Evolutionary conservation across 2,329 filamentous ascomycete species (phyloP).

Genomic region (Colletotrichum sp.): DNA sequence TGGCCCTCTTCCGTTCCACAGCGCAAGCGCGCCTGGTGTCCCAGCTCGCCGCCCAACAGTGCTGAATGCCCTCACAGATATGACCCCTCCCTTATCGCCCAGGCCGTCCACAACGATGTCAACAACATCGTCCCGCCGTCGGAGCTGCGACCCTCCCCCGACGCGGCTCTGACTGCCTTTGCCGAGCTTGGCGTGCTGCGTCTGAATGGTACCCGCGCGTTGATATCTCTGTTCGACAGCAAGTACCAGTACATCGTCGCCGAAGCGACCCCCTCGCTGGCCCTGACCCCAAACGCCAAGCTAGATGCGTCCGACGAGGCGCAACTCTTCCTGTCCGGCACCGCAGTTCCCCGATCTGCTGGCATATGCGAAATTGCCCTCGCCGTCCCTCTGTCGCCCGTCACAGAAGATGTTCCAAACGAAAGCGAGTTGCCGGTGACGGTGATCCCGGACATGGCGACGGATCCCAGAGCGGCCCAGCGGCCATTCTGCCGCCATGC

Average conservation of each 20-base stretch:
- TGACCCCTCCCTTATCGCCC: conserved; percentile 7
- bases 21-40: background rate
- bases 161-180: conserved; percentile 49
- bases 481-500: background rate
- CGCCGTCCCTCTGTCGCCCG: background rate
- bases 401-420: fast-evolving
- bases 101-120: conserved; percentile 23
- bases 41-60: background rate
- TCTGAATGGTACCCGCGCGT: conserved; percentile 38
- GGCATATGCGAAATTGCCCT: conserved; percentile 34
- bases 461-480: conserved; percentile 31
- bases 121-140: conserved; percentile 23
- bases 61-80: conserved; percentile 4
- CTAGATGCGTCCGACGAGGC: background rate
- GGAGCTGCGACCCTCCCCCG: conserved; percentile 30
- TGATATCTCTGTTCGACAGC: conserved; percentile 58
- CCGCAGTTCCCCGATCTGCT: conserved; percentile 29
- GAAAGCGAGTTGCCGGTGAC: conserved; percentile 32
- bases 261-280: conserved; percentile 50
- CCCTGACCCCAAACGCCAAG: conserved; percentile 32
- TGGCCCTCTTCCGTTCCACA: background rate
- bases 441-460: conserved; percentile 36
- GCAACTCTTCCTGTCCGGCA: conserved; percentile 29
- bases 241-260: conserved; percentile 55
- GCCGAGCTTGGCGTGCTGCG: conserved; percentile 53